Evolutionary conservation across 177 flowering plant genomes (phyloP).

Genomic region (Vitis hybrid): DNA sequence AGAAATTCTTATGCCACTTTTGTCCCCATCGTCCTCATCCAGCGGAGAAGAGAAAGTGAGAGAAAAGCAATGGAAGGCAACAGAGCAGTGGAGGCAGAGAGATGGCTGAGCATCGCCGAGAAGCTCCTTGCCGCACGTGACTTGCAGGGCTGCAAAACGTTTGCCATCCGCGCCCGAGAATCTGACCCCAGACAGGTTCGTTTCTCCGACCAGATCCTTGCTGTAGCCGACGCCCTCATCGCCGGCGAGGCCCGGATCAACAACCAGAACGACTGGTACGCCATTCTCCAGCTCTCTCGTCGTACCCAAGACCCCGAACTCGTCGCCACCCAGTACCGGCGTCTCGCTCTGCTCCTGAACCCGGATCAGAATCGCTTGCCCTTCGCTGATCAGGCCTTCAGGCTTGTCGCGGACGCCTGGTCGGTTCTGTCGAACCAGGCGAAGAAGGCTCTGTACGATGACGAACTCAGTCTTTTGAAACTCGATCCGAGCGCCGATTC

Average conservation of each 20-base stretch:
- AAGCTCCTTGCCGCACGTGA: slow-evolving; percentile 51
- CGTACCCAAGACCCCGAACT: slow-evolving; percentile 32
- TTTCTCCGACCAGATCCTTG: slow-evolving; percentile 42
- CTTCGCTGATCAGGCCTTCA: slow-evolving; percentile 50
- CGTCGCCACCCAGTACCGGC: slow-evolving; percentile 45
- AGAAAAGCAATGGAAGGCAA: slow-evolving; percentile 1
- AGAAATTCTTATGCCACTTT: too few relatives aligned
- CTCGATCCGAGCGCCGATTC: slow-evolving; percentile 15
- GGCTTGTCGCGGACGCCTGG: slow-evolving; percentile 54
- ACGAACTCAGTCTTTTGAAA: slow-evolving; percentile 20
- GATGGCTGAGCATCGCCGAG: slow-evolving; percentile 52
- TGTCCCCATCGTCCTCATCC: too few relatives aligned
- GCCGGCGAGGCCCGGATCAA: slow-evolving; percentile 36
- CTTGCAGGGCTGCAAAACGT: slow-evolving; percentile 41
- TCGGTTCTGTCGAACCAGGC: slow-evolving; percentile 43
- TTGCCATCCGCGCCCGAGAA: slow-evolving; percentile 57
- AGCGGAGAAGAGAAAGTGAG: background rate
- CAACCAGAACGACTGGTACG: slow-evolving; percentile 46
- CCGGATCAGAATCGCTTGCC: slow-evolving; percentile 38
- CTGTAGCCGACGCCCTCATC: slow-evolving; percentile 51
- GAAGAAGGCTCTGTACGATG: slow-evolving; percentile 48
- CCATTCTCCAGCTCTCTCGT: slow-evolving; percentile 36
- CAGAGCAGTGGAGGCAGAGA: slow-evolving; percentile 41
- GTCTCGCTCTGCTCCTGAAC: slow-evolving; percentile 40
- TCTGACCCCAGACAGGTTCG: slow-evolving; percentile 38